A percentile compares a stretch with the other conserved stretches of the same genome.
Evolutionary conservation across 768 basidiomycete genomes (phyloP).

Genomic region (Kwoniella sp.): DNA sequence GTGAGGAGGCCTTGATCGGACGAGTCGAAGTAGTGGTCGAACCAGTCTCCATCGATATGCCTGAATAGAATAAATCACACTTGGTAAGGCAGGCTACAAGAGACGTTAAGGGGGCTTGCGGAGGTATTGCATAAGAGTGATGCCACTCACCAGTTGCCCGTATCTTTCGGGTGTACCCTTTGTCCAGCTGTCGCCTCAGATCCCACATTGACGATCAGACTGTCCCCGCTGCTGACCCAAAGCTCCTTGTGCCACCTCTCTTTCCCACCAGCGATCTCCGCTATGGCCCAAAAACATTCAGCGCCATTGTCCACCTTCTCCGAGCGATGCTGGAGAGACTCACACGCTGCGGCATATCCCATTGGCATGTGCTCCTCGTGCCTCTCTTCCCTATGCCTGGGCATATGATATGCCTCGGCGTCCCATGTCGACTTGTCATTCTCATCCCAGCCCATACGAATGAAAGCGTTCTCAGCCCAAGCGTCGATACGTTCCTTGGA

Average conservation of each 20-base stretch:
- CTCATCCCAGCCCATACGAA: conserved; percentile 11
- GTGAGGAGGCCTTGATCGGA: not conserved
- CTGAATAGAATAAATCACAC: not conserved
- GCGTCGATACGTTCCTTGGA: conserved; percentile 17
- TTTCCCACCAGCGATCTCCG: not conserved
- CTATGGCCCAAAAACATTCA: not conserved
- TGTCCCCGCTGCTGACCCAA: not conserved
- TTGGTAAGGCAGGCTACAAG: not conserved
- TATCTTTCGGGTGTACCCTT: not conserved
- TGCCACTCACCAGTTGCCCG: not conserved
- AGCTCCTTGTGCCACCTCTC: not conserved
- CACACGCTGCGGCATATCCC: not conserved
- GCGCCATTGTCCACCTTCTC: not conserved
- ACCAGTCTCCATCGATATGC: not conserved
- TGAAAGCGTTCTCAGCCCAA: conserved; percentile 30
- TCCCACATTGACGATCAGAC: not conserved
- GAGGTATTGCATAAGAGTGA: not conserved
- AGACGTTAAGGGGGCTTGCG: not conserved
- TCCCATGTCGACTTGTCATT: conserved; percentile 35
- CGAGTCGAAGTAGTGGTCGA: conserved; percentile 1
- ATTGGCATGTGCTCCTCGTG: conserved; percentile 15
- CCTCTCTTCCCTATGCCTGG: conserved; percentile 21
- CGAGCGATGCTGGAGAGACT: not conserved
- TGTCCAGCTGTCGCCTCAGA: not conserved
- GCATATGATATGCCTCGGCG: conserved; percentile 30